Percentiles rank a stretch among this genome's conserved stretches.
Evolutionary conservation across 495 filamentous ascomycete genomes (phyloP).

Genomic region (Neurospora hispaniola): DNA sequence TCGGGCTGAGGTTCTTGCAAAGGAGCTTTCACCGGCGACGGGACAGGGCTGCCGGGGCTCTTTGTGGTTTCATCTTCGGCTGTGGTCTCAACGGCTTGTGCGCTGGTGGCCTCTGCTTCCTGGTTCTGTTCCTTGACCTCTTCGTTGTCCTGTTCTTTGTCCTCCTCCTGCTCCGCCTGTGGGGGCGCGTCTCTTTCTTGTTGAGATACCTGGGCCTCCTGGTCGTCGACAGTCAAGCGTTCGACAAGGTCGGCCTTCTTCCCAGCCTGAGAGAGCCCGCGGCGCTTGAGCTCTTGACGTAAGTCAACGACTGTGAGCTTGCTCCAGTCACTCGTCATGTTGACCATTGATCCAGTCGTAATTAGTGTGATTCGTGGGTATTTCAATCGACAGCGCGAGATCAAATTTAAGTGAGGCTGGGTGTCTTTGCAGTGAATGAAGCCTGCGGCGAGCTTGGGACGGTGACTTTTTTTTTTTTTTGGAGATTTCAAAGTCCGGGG

Average conservation of each 20-base stretch:
- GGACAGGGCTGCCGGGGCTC: constrained; percentile 2
- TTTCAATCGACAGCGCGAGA: neutral
- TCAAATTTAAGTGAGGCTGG: neutral
- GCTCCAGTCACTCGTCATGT: constrained; percentile 45
- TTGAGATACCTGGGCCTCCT: neutral
- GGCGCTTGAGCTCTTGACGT: constrained; percentile 45
- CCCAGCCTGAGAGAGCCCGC: constrained; percentile 43
- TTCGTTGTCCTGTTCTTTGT: neutral
- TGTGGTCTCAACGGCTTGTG: constrained; percentile 10
- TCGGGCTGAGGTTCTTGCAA: neutral
- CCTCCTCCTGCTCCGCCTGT: neutral
- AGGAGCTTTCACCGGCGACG: constrained; percentile 5
- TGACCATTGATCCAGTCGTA: neutral
- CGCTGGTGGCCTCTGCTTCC: constrained; percentile 4
- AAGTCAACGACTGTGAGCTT: constrained; percentile 51
- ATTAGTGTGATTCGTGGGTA: neutral
- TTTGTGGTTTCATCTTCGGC: constrained; percentile 6
- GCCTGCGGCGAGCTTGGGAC: neutral
- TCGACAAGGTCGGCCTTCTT: constrained; percentile 48
- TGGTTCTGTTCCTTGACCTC: neutral
- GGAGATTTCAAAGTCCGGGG: neutral
- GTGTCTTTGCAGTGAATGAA: neutral
- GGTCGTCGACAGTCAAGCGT: constrained; percentile 33
- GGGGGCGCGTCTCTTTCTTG: neutral
- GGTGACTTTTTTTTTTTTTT: neutral